A percentile compares a stretch with the other conserved stretches of the same genome.
Conservation (phyloP, 176 grass and related monocot genomes). For the Tillandsia fasciculata region DNA sequence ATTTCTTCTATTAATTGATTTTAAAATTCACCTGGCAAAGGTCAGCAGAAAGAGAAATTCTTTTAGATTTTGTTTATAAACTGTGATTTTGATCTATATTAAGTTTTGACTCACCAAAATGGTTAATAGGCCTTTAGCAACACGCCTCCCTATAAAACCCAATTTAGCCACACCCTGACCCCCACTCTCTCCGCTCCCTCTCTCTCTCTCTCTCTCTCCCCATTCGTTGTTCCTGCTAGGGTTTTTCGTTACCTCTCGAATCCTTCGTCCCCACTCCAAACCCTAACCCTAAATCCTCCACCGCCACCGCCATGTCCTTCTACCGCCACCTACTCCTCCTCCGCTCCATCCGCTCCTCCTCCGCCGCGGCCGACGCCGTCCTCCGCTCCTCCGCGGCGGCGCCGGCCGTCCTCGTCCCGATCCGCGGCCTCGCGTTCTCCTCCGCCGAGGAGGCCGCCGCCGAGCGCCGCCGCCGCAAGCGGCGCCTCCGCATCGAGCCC, state of each 20-base stretch:
- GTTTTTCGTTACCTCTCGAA: not conserved
- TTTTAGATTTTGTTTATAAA: no score
- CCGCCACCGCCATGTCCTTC: not conserved
- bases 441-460: not conserved
- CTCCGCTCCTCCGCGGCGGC: not conserved
- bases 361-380: not conserved
- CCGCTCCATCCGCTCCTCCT: not conserved
- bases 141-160: not conserved
- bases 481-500: slow-evolving; percentile 27
- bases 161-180: not conserved
- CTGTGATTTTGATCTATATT: no score
- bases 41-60: no score
- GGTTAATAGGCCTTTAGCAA: no score
- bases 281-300: no score
- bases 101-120: not conserved
- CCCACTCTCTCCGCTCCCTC: not conserved
- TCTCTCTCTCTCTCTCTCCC: not conserved
- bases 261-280: no score
- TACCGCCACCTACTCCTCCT: not conserved
- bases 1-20: not conserved
- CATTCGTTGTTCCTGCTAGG: not conserved
- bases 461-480: not conserved
- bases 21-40: not conserved
- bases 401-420: not conserved
- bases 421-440: not conserved